Conservation (phyloP, 2,329 filamentous ascomycete species). For the Scytalidium lignicola region DNA sequence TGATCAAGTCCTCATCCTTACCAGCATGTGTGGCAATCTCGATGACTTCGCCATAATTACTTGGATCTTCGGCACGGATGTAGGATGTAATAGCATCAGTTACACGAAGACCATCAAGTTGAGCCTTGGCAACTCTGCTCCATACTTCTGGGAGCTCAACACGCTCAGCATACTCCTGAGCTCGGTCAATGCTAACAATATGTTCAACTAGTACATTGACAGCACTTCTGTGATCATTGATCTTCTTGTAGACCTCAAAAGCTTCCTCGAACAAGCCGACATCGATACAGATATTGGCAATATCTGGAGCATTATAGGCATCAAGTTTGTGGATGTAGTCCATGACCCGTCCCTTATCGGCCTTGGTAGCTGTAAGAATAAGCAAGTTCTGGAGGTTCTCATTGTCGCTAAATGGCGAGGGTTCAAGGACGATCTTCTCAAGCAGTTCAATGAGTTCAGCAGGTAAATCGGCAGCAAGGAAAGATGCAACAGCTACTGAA, state of each 20-base stretch:
- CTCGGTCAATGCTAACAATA: conserved; percentile 95
- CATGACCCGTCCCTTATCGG: conserved; percentile 91
- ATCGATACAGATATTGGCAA: conserved; percentile 87
- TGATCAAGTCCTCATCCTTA: conserved; percentile 96
- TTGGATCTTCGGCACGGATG: conserved; percentile 88
- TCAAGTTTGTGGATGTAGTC: conserved; percentile 92
- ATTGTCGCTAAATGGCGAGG: conserved; percentile 98
- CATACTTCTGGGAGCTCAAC: conserved; percentile 93
- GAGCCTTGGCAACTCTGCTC: conserved; percentile 97
- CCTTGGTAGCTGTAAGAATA: conserved; percentile 93
- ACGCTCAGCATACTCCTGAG: conserved; percentile 90
- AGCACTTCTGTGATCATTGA: conserved; percentile 79
- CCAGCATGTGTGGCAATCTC: conserved; percentile 92
- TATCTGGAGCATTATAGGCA: conserved; percentile 86
- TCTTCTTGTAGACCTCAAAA: conserved; percentile 98
- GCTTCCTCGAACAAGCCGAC: conserved; percentile 95
- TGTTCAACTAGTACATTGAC: conserved; percentile 92
- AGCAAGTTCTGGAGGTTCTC: conserved; percentile 92
- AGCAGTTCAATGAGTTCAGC: conserved; percentile 93
- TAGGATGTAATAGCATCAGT: conserved; percentile 94
- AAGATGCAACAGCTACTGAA: conserved; percentile 86
- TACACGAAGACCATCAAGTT: conserved; percentile 90
- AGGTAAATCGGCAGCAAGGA: conserved; percentile 86
- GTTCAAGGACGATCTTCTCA: conserved; percentile 99
- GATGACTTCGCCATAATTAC: conserved; percentile 93